Evolutionary conservation across 73 alveolate species (phyloP).

Genomic region (Paramecium primaurelia): DNA sequence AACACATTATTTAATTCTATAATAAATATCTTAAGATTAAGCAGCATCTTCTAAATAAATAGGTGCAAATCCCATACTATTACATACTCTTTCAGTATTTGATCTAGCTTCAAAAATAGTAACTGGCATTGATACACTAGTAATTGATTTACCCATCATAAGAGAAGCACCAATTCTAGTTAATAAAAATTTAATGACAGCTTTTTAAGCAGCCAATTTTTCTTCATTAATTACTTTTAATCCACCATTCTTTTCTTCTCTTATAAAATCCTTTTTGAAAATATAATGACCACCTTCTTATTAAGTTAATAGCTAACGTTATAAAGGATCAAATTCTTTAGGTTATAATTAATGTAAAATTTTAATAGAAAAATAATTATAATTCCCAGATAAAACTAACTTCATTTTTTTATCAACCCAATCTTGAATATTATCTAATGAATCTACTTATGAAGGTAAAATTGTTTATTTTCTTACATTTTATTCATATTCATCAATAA

Average conservation of each 20-base stretch:
- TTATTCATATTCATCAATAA: background rate
- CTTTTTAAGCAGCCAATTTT: conserved; percentile 63
- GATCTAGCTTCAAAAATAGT: conserved; percentile 74
- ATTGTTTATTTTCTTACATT: background rate
- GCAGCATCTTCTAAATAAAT: conserved; percentile 75
- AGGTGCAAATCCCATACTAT: conserved; percentile 67
- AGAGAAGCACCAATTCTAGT: conserved; percentile 72
- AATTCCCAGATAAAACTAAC: background rate
- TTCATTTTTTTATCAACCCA: conserved; percentile 36
- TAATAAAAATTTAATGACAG: conserved; percentile 65
- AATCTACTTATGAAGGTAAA: background rate
- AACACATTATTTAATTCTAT: conserved; percentile 68
- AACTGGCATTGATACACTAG: conserved; percentile 77
- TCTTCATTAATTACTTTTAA: conserved; percentile 42
- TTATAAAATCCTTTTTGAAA: background rate
- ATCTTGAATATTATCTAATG: background rate
- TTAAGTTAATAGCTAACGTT: background rate
- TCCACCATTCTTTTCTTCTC: conserved; percentile 53
- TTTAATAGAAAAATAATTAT: background rate
- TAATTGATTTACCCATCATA: conserved; percentile 73
- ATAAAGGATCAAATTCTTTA: background rate
- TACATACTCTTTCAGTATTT: conserved; percentile 68
- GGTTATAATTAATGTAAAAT: background rate
- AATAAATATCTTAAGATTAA: conserved; percentile 57
- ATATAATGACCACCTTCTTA: conserved; percentile 13